phyloP scores from a whole-genome alignment of 2,329 filamentous ascomycete genomes.

The Coleophoma crateriformis region DNA sequence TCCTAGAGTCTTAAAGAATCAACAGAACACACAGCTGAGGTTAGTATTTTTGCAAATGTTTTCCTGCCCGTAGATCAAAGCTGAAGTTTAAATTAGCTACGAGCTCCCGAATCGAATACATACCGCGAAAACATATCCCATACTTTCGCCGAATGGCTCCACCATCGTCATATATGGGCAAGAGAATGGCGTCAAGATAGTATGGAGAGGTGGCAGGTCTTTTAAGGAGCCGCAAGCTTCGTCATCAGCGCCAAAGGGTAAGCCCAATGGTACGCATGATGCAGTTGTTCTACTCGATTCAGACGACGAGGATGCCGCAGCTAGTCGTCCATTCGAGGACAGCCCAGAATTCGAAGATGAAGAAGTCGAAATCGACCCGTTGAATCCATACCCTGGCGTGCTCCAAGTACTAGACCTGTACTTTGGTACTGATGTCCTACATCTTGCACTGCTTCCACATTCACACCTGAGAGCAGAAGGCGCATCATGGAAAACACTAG shows the following conservation, averaged over 20 bases:
- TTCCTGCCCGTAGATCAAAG: not conserved
- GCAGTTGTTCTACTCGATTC: constrained; percentile 59
- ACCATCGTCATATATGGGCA: constrained; percentile 59
- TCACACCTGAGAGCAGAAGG: constrained; percentile 44
- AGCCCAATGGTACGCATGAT: constrained; percentile 49
- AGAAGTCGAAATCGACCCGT: constrained; percentile 30
- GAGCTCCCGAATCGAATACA: constrained; percentile 52
- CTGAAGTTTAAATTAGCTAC: constrained; percentile 38
- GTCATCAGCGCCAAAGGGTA: constrained; percentile 29
- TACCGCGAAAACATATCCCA: constrained; percentile 55
- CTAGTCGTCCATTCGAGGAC: constrained; percentile 38
- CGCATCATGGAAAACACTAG: constrained; percentile 36
- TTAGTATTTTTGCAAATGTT: constrained; percentile 4
- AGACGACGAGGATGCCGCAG: constrained; percentile 46
- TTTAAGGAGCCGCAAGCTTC: constrained; percentile 42
- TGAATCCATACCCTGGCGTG: constrained; percentile 44
- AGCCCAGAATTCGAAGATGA: constrained; percentile 53
- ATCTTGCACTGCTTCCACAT: constrained; percentile 50
- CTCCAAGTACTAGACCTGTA: constrained; percentile 57
- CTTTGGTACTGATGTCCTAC: constrained; percentile 48
- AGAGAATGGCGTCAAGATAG: constrained; percentile 53
- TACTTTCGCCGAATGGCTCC: constrained; percentile 57
- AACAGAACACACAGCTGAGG: constrained; percentile 22
- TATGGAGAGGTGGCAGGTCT: constrained; percentile 58
- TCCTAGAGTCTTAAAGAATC: constrained; percentile 18